phyloP scores from a whole-genome alignment of 768 basidiomycete species.

The Pleurotus cornucopiae region DNA sequence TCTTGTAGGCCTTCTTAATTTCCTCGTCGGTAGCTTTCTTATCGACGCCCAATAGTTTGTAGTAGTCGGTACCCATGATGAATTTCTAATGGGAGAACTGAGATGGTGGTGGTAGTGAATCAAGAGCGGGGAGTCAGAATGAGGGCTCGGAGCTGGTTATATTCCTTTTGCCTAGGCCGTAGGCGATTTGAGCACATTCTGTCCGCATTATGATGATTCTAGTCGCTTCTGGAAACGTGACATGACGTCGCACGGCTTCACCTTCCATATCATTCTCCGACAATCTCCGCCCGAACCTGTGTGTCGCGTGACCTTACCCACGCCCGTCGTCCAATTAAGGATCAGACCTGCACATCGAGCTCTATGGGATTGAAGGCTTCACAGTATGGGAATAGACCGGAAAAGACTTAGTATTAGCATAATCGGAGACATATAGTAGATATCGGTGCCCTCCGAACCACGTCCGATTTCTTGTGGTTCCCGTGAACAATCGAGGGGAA shows the following conservation, averaged over 20 bases:
- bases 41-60: slow-evolving; percentile 72
- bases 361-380: too few relatives aligned
- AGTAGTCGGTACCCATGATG: slow-evolving; percentile 83
- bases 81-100: neutral
- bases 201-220: slow-evolving; percentile 11
- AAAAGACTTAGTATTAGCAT: too few relatives aligned
- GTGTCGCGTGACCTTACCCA: neutral
- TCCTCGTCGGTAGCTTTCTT: slow-evolving; percentile 77
- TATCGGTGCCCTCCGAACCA: too few relatives aligned
- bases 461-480: neutral
- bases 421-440: too few relatives aligned
- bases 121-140: slow-evolving; percentile 1
- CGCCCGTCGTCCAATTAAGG: neutral
- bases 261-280: too few relatives aligned
- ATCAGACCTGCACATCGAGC: too few relatives aligned
- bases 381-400: too few relatives aligned
- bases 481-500: too few relatives aligned
- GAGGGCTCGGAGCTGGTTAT: slow-evolving; percentile 11
- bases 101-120: slow-evolving; percentile 5
- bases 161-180: slow-evolving; percentile 9
- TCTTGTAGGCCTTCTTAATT: slow-evolving; percentile 94
- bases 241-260: slow-evolving; percentile 11
- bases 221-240: slow-evolving; percentile 31
- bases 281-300: too few relatives aligned
- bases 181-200: neutral